phyloP scores from a whole-genome alignment of 2,329 filamentous ascomycete species.

The Colletotrichum sp. region DNA sequence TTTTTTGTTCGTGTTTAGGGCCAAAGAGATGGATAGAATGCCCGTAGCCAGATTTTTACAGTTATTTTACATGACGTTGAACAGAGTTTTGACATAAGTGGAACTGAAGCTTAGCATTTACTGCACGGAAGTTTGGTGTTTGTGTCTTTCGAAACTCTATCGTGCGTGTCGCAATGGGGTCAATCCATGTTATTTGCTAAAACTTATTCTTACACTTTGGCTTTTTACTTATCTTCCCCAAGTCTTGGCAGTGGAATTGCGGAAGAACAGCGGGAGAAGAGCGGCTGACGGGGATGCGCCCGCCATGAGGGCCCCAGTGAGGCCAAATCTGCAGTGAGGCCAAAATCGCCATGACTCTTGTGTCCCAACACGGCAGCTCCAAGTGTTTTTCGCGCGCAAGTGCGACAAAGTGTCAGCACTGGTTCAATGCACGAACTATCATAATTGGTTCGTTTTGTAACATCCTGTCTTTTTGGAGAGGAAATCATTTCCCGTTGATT shows the following conservation, averaged over 20 bases:
- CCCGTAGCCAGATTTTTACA: neutral
- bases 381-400: neutral
- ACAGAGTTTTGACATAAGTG: neutral
- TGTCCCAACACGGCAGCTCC: neutral
- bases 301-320: neutral
- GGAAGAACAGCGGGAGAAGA: neutral
- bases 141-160: neutral
- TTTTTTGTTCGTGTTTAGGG: neutral
- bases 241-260: neutral
- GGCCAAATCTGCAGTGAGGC: neutral
- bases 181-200: neutral
- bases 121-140: neutral
- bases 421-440: neutral
- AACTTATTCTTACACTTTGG: neutral
- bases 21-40: neutral
- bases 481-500: neutral
- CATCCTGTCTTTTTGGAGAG: neutral
- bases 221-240: neutral
- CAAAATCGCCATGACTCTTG: neutral
- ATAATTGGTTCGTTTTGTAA: neutral
- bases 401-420: neutral
- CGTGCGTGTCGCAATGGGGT: neutral
- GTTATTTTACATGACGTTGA: neutral
- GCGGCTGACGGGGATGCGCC: neutral
- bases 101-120: neutral